These are phyloP conservation scores for Lachnum nothofagi DNA, from an alignment of 2,329 filamentous ascomycete species.

Conservation along the genomic window DNA sequence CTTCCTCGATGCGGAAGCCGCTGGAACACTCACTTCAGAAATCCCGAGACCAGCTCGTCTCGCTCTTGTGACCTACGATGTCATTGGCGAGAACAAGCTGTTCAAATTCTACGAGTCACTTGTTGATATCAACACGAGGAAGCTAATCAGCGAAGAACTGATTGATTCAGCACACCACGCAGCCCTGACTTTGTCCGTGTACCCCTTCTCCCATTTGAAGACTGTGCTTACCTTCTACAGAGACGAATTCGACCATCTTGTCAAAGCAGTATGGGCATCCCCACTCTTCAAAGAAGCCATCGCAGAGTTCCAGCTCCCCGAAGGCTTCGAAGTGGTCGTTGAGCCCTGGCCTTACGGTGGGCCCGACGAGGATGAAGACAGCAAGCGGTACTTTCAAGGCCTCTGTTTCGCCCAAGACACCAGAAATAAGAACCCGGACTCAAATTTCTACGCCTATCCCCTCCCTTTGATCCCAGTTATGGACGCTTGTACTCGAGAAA, in stretches of 20 bases:
- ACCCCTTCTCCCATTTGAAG: background rate
- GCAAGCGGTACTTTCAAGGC: constrained; percentile 48
- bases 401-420: constrained; percentile 48
- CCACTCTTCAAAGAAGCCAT: constrained; percentile 47
- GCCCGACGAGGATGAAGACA: constrained; percentile 42
- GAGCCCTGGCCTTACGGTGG: constrained; percentile 54
- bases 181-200: constrained; percentile 40
- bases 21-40: constrained; percentile 33
- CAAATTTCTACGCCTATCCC: constrained; percentile 48
- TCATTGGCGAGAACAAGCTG: constrained; percentile 48
- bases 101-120: constrained; percentile 51
- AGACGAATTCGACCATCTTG: constrained; percentile 43
- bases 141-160: constrained; percentile 40
- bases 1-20: constrained; percentile 45
- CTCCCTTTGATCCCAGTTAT: constrained; percentile 45
- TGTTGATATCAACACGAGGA: constrained; percentile 41
- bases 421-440: constrained; percentile 14
- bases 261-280: constrained; percentile 47
- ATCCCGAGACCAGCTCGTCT: constrained; percentile 44
- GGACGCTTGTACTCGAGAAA: constrained; percentile 42
- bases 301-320: constrained; percentile 47
- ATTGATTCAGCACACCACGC: constrained; percentile 46
- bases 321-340: constrained; percentile 51
- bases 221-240: constrained; percentile 21
- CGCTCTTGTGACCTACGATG: constrained; percentile 52